Evolutionary conservation across 164 flowering plant species (phyloP).

Genomic region (Magnolia officinalis): DNA sequence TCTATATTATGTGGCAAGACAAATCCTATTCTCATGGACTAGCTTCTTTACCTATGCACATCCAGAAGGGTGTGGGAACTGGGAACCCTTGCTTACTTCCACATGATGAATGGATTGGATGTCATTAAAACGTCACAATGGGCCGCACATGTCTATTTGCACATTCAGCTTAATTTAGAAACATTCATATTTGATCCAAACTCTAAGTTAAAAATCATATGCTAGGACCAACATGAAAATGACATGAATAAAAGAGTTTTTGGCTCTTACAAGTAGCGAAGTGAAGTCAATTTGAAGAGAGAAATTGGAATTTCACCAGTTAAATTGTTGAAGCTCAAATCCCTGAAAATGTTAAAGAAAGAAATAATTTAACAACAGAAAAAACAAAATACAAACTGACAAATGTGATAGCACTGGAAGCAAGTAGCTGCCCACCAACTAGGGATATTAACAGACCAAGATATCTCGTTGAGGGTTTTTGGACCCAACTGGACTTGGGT

Average conservation of each 20-base stretch:
- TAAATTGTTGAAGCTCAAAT: slow-evolving; percentile 21
- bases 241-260: not conserved
- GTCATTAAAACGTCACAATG: no score
- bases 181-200: no score
- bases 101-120: no score
- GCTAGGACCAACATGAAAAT: no score
- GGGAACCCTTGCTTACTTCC: no score
- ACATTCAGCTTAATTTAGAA: no score
- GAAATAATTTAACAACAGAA: not conserved
- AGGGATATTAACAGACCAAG: not conserved
- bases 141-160: no score
- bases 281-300: slow-evolving; percentile 14
- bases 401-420: not conserved
- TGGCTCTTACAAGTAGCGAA: slow-evolving; percentile 12
- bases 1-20: no score
- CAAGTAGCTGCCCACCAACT: not conserved
- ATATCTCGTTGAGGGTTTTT: not conserved
- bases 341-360: slow-evolving; percentile 4
- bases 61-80: no score
- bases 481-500: not conserved
- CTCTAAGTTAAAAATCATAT: no score
- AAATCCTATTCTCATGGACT: no score
- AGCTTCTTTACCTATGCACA: no score
- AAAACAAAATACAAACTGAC: not conserved
- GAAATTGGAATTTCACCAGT: slow-evolving; percentile 13